A percentile compares a stretch with the other conserved stretches of the same genome.
These are phyloP conservation scores for Acarospora socialis DNA, from an alignment of 2,329 filamentous ascomycete species.

Conservation along the genomic window DNA sequence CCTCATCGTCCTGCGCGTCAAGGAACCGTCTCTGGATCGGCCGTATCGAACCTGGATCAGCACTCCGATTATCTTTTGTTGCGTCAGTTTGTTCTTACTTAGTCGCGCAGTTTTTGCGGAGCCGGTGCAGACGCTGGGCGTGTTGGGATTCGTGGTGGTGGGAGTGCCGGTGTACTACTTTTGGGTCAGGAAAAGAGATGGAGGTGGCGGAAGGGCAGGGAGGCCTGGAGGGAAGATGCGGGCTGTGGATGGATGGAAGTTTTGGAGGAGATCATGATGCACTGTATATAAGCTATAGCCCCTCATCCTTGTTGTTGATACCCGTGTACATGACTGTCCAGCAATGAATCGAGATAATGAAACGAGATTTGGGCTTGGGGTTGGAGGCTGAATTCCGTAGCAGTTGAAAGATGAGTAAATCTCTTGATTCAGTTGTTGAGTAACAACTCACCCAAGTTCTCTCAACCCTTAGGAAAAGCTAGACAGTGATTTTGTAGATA, in stretches of 20 bases:
- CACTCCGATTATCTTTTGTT: conserved; percentile 96
- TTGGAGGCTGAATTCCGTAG: no score
- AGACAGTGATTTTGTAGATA: no score
- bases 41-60: conserved; percentile 95
- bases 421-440: no score
- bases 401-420: no score
- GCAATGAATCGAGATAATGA: no score
- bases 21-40: conserved; percentile 72
- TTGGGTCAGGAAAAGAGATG: conserved; percentile 56
- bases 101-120: conserved; percentile 80
- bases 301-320: no score
- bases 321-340: no score
- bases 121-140: conserved; percentile 76
- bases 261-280: conserved; percentile 23
- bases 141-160: conserved; percentile 68
- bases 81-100: conserved; percentile 83
- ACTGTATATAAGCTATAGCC: no score
- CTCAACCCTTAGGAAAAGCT: no score
- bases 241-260: conserved; percentile 23
- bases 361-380: no score
- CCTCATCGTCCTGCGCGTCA: conserved; percentile 75
- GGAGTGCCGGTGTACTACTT: conserved; percentile 84
- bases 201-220: conserved; percentile 16
- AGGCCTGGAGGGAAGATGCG: conserved; percentile 10
- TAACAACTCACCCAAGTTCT: no score